Evolutionary conservation across 805 yeast genomes (phyloP), one percentile per base, ranked within the genome.

Genomic region (Saccharomycopsis vini): DNA sequence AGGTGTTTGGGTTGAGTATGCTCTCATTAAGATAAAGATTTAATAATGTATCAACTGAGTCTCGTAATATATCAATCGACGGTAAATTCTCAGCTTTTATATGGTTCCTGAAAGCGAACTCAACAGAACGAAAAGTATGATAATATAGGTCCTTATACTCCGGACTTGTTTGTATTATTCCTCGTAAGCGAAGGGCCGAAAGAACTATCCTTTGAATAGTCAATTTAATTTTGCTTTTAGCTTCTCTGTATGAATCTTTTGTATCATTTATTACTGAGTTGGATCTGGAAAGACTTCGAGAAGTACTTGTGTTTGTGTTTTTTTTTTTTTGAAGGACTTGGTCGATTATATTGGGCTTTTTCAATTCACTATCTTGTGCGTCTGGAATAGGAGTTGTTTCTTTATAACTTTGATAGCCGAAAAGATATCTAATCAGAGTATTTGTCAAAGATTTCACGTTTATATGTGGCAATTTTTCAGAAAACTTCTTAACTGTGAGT

Each of bases 181-280:
- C 50, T n/a, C 42, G 15, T 6, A 46, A 32, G 10, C 50, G 30
- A 5, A 46, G 42, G 13, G 47, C 50, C 12, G 47, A 43, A 2
- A 43, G 31, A 10, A 46, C 35, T 22, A 28, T 20, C 18, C 43
- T 33, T 37, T 41, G 43, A 5, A 45, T 18, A 4, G 43, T 39
- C 3, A 41, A 5, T 24, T 37, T 46, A 6, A 44, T 29, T 35
- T 37, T 36, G 12, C 16, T 29, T 22, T 5, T 7, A 10, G 28
- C n/a, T n/a, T n/a, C n/a, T n/a, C n/a, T n/a, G 20, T 16, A 15
- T 16, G 5, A 16, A 26, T 24, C 10, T 20, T 42, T 36, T 6
- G 40, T 21, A 7, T 5, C 20, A 7, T 41, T 19, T 28, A 10
- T 24, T 24, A 24, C 10, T 7, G 28, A 24, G 10, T 24, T 24